Evolutionary conservation across 2,329 filamentous ascomycete genomes (phyloP).

Genomic region (Ophiocordyceps robertsii): DNA sequence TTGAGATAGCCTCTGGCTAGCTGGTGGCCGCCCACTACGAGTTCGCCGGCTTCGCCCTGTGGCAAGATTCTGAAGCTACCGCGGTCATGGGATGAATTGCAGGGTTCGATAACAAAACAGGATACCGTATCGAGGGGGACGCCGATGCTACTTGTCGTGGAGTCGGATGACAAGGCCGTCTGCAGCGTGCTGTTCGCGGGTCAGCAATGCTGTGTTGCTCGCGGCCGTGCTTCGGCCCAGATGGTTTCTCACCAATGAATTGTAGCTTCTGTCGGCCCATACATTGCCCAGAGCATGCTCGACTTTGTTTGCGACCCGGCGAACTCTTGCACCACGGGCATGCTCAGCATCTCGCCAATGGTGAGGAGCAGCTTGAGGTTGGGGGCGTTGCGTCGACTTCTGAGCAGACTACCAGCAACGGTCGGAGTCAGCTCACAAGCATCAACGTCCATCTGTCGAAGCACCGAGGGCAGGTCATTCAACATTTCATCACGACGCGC

Average conservation of each 20-base stretch:
- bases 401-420: slow-evolving; percentile 65
- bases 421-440: slow-evolving; percentile 84
- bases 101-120: slow-evolving; percentile 51
- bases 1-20: slow-evolving; percentile 75
- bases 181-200: slow-evolving; percentile 48
- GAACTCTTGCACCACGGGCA: slow-evolving; percentile 65
- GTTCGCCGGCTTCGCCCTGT: slow-evolving; percentile 58
- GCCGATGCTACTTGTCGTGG: slow-evolving; percentile 58
- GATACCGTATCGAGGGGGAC: slow-evolving; percentile 70
- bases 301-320: slow-evolving; percentile 38
- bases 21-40: slow-evolving; percentile 70
- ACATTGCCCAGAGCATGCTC: slow-evolving; percentile 81
- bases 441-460: slow-evolving; percentile 57
- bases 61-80: slow-evolving; percentile 40
- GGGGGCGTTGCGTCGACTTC: slow-evolving; percentile 53
- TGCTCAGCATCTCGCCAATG: slow-evolving; percentile 86
- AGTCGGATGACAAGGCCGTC: slow-evolving; percentile 40
- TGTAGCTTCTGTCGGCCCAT: slow-evolving; percentile 81
- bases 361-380: slow-evolving; percentile 60
- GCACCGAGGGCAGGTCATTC: slow-evolving; percentile 55
- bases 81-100: slow-evolving; percentile 7
- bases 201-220: not conserved
- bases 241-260: slow-evolving; percentile 53
- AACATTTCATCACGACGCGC: slow-evolving; percentile 59
- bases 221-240: slow-evolving; percentile 7